Evolutionary conservation across 176 grass and related monocot genomes (phyloP), one percentile per base, ranked within the genome.

Genomic region (Avena eriantha): DNA sequence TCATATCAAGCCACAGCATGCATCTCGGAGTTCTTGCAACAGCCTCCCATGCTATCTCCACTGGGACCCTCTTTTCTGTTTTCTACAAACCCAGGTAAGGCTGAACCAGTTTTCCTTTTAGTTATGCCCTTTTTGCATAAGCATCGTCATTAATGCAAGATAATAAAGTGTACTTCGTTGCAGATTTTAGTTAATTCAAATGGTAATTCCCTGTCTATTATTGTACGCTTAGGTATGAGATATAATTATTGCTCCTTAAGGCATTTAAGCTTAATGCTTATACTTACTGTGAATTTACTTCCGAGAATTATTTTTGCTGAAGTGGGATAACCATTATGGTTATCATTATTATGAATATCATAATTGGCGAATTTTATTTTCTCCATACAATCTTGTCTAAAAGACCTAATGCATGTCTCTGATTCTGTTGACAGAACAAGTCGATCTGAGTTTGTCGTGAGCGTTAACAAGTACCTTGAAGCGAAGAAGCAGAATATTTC

Each of bases 1-100:
- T 98, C 72, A 98, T 98, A 92, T 98, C 97, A 72, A 96, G 97
- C 86, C 90, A 98, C 84, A 96, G 89, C 89, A 98, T 98, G 97
- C 97, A 98, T 85, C 93, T 96, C 78, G 97, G 97, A 91, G 94
- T 98, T 46, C 89, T 96, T 56, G 97, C 97, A 73, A 98, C 97
- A 88, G 97, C 97, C 22, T 94, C 90, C 39, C 97, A 98, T 93
- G 94, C 97, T 22, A 82, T 96, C 73, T 89, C 92, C 75, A 94
- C 94, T 56, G 92, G 97, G 78, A 90, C 92, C 35, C 97, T 88
- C 56, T 98, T 98, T 72, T 92, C 92, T 78, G 86, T 98, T 86
- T 98, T 96, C 90, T 96, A 98, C 92, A 98, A 98, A 79, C 97
- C 97, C 75, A 98, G 94, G 74, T 77, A 77, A 54, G 49, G 92